Conservation (phyloP, 2,329 filamentous ascomycete species). For the Penicillium sp. region DNA sequence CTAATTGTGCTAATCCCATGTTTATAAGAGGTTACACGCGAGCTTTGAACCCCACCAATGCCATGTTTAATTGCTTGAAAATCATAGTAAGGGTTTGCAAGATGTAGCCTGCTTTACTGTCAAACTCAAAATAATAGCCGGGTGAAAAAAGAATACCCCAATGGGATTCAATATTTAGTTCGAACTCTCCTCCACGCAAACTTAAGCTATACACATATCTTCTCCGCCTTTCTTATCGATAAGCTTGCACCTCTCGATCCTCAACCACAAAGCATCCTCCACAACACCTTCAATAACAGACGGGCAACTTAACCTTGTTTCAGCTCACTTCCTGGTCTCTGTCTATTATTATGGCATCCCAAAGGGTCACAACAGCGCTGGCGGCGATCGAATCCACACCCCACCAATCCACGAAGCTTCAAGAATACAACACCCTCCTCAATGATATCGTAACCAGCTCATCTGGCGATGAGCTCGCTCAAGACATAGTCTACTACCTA, state of each 20-base stretch:
- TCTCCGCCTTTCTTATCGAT: slow-evolving; percentile 17
- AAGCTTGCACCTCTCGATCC: slow-evolving; percentile 4
- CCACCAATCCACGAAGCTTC: slow-evolving; percentile 51
- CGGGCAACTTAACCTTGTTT: not conserved
- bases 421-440: slow-evolving; percentile 60
- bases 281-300: not conserved
- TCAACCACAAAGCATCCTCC: not conserved
- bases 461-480: slow-evolving; percentile 48
- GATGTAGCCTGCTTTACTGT: too few species aligned
- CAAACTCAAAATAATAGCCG: not conserved
- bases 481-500: slow-evolving; percentile 67
- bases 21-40: not conserved
- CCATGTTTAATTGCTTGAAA: not conserved
- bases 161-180: not conserved
- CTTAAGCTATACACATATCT: not conserved
- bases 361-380: slow-evolving; percentile 50
- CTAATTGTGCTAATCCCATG: not conserved
- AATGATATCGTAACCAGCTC: slow-evolving; percentile 52
- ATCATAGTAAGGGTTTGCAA: too few species aligned
- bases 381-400: slow-evolving; percentile 51
- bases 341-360: slow-evolving; percentile 47
- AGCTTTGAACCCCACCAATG: not conserved
- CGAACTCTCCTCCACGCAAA: not conserved
- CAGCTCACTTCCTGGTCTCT: not conserved
- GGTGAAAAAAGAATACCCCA: not conserved